These are phyloP conservation scores for Apocynum venetum DNA, from an alignment of 257 asterid species.

Conservation along the genomic window DNA sequence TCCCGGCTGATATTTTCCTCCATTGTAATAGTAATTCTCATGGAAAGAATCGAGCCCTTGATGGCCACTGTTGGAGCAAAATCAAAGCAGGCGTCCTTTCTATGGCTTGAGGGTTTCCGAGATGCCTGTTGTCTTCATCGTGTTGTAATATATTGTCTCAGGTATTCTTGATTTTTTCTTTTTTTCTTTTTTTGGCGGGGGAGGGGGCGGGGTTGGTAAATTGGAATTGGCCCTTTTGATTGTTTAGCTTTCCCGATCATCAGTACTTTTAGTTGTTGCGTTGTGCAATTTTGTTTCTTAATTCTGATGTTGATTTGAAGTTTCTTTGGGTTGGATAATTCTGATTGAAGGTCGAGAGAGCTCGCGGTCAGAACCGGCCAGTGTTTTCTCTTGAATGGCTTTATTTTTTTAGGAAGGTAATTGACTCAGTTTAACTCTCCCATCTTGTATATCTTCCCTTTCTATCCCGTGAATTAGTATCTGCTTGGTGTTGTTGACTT, in stretches of 20 bases:
- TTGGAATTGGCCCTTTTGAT: background rate
- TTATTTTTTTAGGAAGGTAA: conserved; percentile 90
- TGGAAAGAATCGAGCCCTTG: conserved; percentile 26
- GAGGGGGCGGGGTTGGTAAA: too few species aligned
- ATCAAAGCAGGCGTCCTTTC: conserved; percentile 57
- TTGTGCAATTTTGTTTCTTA: background rate
- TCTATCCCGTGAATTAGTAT: background rate
- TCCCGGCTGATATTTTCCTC: background rate
- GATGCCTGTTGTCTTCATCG: conserved; percentile 97
- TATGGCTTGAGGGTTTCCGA: conserved; percentile 81
- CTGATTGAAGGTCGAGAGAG: conserved; percentile 64
- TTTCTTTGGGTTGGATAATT: conserved; percentile 1
- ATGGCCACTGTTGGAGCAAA: conserved; percentile 30
- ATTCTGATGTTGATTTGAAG: background rate
- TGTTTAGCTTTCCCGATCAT: background rate
- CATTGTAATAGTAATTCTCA: background rate
- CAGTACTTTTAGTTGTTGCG: background rate
- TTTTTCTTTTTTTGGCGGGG: too few species aligned
- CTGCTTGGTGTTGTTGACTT: background rate
- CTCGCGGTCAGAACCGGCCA: conserved; percentile 89
- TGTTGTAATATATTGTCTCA: conserved; percentile 62
- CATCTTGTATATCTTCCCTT: background rate
- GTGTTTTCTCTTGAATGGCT: conserved; percentile 87
- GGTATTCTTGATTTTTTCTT: conserved; percentile 31
- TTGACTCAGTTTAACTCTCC: background rate